Conservation (phyloP, 169 alveolate species). For the Eimeria sp. region DNA sequence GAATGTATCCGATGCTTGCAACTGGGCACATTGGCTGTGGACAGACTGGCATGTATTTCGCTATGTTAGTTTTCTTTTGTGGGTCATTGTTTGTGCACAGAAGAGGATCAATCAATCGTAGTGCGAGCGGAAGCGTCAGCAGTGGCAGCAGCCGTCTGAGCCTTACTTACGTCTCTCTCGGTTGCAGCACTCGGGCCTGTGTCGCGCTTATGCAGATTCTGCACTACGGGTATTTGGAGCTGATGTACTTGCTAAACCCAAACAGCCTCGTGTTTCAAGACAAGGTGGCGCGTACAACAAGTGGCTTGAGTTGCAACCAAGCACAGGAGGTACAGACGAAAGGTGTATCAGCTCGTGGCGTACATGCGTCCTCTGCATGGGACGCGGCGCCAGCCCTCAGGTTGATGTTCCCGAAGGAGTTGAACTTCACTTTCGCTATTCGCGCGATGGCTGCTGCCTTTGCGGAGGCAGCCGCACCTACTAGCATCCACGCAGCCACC, state of each 20-base stretch:
- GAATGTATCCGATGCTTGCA: too few species aligned
- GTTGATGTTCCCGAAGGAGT: conserved; percentile 22
- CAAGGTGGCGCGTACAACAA: conserved; percentile 45
- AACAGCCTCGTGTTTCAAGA: conserved; percentile 50
- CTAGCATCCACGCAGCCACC: conserved; percentile 48
- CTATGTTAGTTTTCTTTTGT: neutral
- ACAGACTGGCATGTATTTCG: neutral
- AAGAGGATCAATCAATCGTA: conserved; percentile 9
- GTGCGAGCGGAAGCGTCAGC: conserved; percentile 74
- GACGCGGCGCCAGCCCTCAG: conserved; percentile 45
- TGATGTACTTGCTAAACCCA: conserved; percentile 35
- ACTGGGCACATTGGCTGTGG: too few species aligned
- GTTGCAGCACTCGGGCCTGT: conserved; percentile 61
- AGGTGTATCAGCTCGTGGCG: conserved; percentile 20
- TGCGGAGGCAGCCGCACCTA: conserved; percentile 61
- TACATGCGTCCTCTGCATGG: conserved; percentile 56
- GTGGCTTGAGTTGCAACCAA: conserved; percentile 62
- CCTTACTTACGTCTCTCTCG: conserved; percentile 33
- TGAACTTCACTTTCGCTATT: conserved; percentile 64
- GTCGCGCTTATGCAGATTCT: conserved; percentile 30
- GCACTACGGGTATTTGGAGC: conserved; percentile 43
- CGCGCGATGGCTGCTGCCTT: conserved; percentile 60
- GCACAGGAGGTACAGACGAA: conserved; percentile 31
- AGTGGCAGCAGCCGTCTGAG: conserved; percentile 61
- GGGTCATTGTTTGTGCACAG: neutral